A percentile compares a stretch with the other conserved stretches of the same genome.
These are phyloP conservation scores for Bothriochloa decipiens DNA, from an alignment of 176 grass and related monocot genomes.

Conservation along the genomic window DNA sequence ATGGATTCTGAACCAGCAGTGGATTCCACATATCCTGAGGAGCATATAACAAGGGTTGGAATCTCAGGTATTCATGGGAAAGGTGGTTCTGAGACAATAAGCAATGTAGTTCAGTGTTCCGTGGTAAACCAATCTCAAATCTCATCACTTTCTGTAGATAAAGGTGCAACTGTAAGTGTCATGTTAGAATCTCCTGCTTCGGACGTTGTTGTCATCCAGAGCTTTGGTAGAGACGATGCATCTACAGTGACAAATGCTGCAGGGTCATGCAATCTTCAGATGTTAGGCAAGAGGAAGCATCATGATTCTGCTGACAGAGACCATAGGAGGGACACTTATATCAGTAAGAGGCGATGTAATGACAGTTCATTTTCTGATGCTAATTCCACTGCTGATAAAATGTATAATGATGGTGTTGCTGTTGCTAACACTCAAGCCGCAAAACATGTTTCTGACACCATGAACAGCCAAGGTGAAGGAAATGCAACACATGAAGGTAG, in stretches of 20 bases:
- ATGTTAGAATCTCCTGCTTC: neutral
- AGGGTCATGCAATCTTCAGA: constrained; percentile 32
- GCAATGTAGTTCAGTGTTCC: constrained; percentile 32
- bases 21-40: neutral
- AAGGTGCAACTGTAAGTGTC: constrained; percentile 4
- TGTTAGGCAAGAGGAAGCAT: constrained; percentile 36
- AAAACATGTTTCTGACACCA: neutral
- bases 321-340: neutral
- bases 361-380: constrained; percentile 5
- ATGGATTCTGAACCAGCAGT: neutral
- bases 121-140: neutral
- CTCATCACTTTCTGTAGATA: neutral
- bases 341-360: constrained; percentile 16
- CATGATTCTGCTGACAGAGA: neutral
- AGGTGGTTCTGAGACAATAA: constrained; percentile 40
- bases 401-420: constrained; percentile 17
- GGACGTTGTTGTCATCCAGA: neutral
- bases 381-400: neutral
- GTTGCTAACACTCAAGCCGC: neutral
- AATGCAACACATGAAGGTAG: constrained; percentile 17
- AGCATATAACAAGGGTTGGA: neutral
- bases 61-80: neutral
- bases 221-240: constrained; percentile 13
- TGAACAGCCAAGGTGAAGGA: constrained; percentile 12
- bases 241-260: neutral